These are phyloP conservation scores for Solanum chiquidenum DNA, from an alignment of 257 asterid species.

Conservation along the genomic window DNA sequence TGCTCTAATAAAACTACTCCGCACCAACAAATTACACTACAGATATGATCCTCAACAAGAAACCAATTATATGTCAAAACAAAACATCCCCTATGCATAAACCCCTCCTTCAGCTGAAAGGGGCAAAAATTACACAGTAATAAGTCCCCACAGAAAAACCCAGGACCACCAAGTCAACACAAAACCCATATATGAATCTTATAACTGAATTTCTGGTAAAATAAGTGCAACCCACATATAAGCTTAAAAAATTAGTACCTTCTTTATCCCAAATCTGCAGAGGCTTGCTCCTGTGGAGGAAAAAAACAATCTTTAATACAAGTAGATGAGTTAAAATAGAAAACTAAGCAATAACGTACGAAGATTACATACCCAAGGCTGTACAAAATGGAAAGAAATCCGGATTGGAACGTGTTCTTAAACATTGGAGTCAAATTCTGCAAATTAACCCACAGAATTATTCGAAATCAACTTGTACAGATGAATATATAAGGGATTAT, in stretches of 20 bases:
- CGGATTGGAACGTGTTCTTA: slow-evolving; percentile 92
- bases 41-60: not conserved
- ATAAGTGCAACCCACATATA: not conserved
- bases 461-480: not conserved
- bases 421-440: slow-evolving; percentile 34
- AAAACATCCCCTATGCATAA: not conserved
- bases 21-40: not conserved
- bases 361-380: slow-evolving; percentile 69
- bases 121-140: not conserved
- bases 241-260: slow-evolving; percentile 22
- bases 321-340: not conserved
- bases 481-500: not conserved
- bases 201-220: not conserved
- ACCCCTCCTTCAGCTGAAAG: not conserved
- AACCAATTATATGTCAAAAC: not conserved
- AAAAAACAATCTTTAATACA: not conserved
- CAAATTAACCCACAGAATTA: not conserved
- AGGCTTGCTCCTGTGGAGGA: slow-evolving; percentile 85
- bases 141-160: not conserved
- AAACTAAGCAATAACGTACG: not conserved
- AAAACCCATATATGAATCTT: not conserved
- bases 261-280: slow-evolving; percentile 98
- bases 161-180: not conserved
- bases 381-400: slow-evolving; percentile 83
- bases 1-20: not conserved